These are phyloP conservation scores for Juglanconis oblonga DNA, from an alignment of 2,329 filamentous ascomycete genomes.

Conservation along the genomic window DNA sequence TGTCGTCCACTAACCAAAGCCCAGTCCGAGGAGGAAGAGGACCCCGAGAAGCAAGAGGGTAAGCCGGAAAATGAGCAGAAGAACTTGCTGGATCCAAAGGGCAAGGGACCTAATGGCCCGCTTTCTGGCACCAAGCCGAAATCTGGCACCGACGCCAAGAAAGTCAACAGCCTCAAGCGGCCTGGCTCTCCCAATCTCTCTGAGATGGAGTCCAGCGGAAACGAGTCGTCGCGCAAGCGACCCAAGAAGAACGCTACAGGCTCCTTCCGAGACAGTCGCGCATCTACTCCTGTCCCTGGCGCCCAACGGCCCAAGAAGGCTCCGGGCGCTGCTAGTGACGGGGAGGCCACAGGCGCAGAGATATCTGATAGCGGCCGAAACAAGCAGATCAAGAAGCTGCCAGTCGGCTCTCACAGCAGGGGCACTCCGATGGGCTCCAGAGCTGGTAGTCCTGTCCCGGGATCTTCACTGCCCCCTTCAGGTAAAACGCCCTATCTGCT, in stretches of 20 bases:
- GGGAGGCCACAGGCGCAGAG: slow-evolving; percentile 67
- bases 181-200: slow-evolving; percentile 83
- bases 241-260: slow-evolving; percentile 61
- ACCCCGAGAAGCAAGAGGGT: slow-evolving; percentile 53
- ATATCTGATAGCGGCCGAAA: slow-evolving; percentile 57
- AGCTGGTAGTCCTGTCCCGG: slow-evolving; percentile 56
- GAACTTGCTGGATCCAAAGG: slow-evolving; percentile 34
- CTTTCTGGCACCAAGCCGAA: slow-evolving; percentile 42
- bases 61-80: slow-evolving; percentile 50
- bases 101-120: slow-evolving; percentile 65
- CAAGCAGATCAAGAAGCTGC: slow-evolving; percentile 53
- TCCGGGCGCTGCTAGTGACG: slow-evolving; percentile 66
- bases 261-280: slow-evolving; percentile 50
- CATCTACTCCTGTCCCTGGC: slow-evolving; percentile 52
- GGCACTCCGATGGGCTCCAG: slow-evolving; percentile 59
- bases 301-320: slow-evolving; percentile 41
- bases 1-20: slow-evolving; percentile 19
- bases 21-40: slow-evolving; percentile 51
- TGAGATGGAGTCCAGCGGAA: slow-evolving; percentile 73
- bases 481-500: no score
- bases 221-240: slow-evolving; percentile 78
- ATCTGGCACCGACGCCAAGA: slow-evolving; percentile 46
- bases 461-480: slow-evolving; percentile 22
- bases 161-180: slow-evolving; percentile 69
- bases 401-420: slow-evolving; percentile 35